These are phyloP conservation scores for Psidium guajava DNA, from an alignment of 345 rosid genomes.

Conservation along the genomic window DNA sequence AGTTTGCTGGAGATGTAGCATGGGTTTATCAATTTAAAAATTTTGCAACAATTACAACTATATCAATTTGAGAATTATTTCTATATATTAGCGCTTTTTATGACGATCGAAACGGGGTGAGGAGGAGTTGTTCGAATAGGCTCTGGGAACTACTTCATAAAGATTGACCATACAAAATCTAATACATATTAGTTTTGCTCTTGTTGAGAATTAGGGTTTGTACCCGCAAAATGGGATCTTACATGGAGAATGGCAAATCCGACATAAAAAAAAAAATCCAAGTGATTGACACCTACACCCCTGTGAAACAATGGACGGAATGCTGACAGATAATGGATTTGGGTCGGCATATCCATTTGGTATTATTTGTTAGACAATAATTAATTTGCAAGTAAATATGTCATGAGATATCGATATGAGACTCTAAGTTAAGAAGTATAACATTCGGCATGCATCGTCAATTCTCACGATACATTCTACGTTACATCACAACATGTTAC, in stretches of 20 bases:
- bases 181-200: background rate
- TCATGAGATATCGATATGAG: background rate
- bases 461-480: background rate
- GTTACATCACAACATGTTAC: background rate
- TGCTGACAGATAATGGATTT: background rate
- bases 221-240: rapidly evolving
- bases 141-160: background rate
- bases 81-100: background rate
- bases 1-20: too few species aligned
- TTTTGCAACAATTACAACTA: background rate
- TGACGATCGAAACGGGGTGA: background rate
- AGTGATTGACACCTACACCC: rapidly evolving
- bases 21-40: background rate
- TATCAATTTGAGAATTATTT: background rate
- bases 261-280: background rate
- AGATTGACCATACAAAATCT: background rate
- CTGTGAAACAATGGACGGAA: background rate
- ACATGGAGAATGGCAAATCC: background rate
- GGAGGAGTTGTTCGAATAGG: background rate
- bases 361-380: background rate
- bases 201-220: background rate
- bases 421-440: background rate
- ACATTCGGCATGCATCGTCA: background rate
- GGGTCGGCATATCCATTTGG: background rate
- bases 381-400: too few species aligned